Percentiles rank a stretch among this genome's conserved stretches.
phyloP scores from a whole-genome alignment of 1,139 yeast genomes.

The Diutina sp. region DNA sequence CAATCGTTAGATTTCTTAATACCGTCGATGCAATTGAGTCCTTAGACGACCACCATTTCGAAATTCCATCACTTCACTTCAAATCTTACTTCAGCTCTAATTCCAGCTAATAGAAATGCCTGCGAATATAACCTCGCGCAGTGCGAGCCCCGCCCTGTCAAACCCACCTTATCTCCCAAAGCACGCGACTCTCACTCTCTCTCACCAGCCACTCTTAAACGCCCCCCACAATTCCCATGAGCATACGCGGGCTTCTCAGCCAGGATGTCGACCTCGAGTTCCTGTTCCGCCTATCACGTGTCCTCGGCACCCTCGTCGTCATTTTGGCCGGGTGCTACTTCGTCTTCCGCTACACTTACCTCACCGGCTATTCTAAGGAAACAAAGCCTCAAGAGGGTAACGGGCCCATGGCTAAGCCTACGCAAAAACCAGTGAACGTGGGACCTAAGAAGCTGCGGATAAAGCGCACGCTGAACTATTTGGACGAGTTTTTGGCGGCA shows the following conservation, averaged over 20 bases:
- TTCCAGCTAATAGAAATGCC: too few species aligned
- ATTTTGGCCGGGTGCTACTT: constrained; percentile 14
- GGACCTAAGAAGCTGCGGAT: constrained; percentile 12
- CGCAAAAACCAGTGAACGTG: constrained; percentile 3
- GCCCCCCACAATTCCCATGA: neutral
- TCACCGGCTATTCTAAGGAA: constrained; percentile 23
- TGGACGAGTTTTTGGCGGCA: constrained; percentile 84
- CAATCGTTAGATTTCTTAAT: too few species aligned
- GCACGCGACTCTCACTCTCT: neutral
- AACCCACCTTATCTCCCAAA: neutral
- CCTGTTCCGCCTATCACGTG: constrained; percentile 1
- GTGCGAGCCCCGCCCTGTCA: neutral
- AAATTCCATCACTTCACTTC: too few species aligned
- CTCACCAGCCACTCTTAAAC: too few species aligned
- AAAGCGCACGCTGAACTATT: constrained; percentile 27
- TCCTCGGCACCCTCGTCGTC: constrained; percentile 12
- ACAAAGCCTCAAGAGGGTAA: constrained; percentile 6
- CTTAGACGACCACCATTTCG: too few species aligned
- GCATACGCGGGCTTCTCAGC: neutral
- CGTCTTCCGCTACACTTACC: constrained; percentile 26
- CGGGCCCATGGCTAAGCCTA: neutral
- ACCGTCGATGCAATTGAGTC: too few species aligned
- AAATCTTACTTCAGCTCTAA: too few species aligned
- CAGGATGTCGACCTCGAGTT: neutral
- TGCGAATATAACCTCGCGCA: neutral